Conservation (phyloP, 148 eudicot species). For the Oxyria digyna region DNA sequence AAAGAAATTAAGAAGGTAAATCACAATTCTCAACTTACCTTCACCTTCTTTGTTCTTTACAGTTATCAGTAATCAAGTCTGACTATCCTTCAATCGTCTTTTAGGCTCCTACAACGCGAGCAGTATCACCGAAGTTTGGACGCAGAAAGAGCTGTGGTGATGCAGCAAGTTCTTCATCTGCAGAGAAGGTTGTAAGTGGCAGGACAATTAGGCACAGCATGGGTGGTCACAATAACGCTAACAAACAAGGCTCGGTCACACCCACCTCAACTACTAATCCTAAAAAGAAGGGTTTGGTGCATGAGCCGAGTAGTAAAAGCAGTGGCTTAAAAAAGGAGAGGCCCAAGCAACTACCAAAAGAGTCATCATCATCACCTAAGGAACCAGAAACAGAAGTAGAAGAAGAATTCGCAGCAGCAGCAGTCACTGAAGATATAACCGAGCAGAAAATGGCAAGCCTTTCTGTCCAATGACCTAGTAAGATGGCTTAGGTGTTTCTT, state of each 20-base stretch:
- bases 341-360: conserved; percentile 24
- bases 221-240: conserved; percentile 13
- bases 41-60: no score
- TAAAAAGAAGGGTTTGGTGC: conserved; percentile 14
- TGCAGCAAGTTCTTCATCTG: conserved; percentile 23
- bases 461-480: conserved; percentile 26
- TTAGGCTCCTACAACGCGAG: conserved; percentile 44
- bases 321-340: conserved; percentile 23
- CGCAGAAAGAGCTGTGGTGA: conserved; percentile 83
- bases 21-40: background rate
- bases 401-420: conserved; percentile 13
- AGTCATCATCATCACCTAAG: conserved; percentile 20
- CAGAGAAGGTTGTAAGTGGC: conserved; percentile 26
- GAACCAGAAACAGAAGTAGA: conserved; percentile 8
- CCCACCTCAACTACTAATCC: conserved; percentile 24
- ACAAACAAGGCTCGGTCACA: conserved; percentile 12
- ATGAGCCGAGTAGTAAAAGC: conserved; percentile 1
- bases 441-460: conserved; percentile 30
- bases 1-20: conserved; percentile 82
- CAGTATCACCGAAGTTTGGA: conserved; percentile 69
- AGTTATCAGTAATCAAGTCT: background rate
- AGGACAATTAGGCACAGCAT: conserved; percentile 48
- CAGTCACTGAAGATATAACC: conserved; percentile 15
- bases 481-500: no score
- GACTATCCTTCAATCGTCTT: background rate